Evolutionary conservation across 2,329 filamentous ascomycete genomes (phyloP), one percentile per base, ranked within the genome.

Genomic region (Dactylellina leptospora): DNA sequence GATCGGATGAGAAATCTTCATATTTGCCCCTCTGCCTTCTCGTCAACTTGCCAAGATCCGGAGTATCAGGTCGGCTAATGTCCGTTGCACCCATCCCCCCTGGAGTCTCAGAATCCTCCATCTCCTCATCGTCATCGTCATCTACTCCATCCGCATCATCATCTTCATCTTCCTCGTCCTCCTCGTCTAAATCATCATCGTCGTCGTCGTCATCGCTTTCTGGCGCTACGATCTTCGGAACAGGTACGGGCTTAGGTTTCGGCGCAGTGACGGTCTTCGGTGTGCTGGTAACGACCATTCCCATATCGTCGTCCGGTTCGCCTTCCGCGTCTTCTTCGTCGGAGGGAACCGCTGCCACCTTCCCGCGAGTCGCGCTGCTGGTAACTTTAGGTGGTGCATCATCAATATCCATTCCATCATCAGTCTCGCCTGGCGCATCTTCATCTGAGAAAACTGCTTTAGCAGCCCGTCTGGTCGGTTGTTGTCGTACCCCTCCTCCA

Each of bases 41-140:
- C 13, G 89, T 91, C 79, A 90, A 82, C 77, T 87, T 88, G 78
- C 81, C 86, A 22, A 86, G 79, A 77, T 90, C 87, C 2, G 87
- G 86, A 82, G 45, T 80, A 81, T 22, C 84, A 82, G 3, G 75
- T 64, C 45, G 79, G 33, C 64, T 82, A 75, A 64, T 56, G 60
- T 62, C 62, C 28, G 58, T 54, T 47, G 64, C 36, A 38, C 55
- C 55, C 44, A 61, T 51, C 22, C 45, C 62, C 9, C 36, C 62
- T 30, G 42, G 23, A 4, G 40, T 38, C 38, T 72, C 61, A 2
- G 48, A 48, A 42, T 79, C 78, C 27, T 74, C 73, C 72, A 78
- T 78, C 42, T 78, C 78, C 23, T 64, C 69, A 11, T 73, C 69
- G 2, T 66, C 69, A 6, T 73, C 69, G 10, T 68, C 61, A 6